Conservation (phyloP, 305 asterid genomes). For the Euphrasia arctica region DNA sequence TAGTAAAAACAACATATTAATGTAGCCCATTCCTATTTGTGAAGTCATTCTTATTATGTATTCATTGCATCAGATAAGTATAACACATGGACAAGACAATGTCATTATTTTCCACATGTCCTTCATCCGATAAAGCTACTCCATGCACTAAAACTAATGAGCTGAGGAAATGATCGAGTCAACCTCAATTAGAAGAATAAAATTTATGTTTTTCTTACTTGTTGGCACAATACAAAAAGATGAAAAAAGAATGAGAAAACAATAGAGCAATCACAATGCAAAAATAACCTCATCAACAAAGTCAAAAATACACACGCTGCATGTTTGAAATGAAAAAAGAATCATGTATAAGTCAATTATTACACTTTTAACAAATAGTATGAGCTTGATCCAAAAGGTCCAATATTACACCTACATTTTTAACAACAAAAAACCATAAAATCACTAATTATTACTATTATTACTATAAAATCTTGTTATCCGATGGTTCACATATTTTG, state of each 20-base stretch:
- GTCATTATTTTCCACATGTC: too few species aligned
- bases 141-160: background rate
- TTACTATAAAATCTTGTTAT: too few species aligned
- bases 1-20: too few species aligned
- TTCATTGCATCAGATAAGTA: too few species aligned
- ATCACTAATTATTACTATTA: too few species aligned
- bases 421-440: too few species aligned
- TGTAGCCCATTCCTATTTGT: too few species aligned
- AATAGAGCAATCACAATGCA: background rate
- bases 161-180: background rate
- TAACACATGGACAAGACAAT: too few species aligned
- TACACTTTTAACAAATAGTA: background rate
- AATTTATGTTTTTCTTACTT: background rate
- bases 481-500: too few species aligned
- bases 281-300: background rate
- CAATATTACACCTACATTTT: too few species aligned
- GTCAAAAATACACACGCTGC: background rate
- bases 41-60: too few species aligned
- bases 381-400: conserved; percentile 1
- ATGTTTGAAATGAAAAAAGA: background rate
- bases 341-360: background rate
- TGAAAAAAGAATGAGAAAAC: conserved; percentile 2
- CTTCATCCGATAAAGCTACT: too few species aligned
- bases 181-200: conserved; percentile 13
- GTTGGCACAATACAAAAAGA: background rate